These are phyloP conservation scores for Suhomyces canberraensis DNA, from an alignment of 805 yeast species.

Conservation along the genomic window DNA sequence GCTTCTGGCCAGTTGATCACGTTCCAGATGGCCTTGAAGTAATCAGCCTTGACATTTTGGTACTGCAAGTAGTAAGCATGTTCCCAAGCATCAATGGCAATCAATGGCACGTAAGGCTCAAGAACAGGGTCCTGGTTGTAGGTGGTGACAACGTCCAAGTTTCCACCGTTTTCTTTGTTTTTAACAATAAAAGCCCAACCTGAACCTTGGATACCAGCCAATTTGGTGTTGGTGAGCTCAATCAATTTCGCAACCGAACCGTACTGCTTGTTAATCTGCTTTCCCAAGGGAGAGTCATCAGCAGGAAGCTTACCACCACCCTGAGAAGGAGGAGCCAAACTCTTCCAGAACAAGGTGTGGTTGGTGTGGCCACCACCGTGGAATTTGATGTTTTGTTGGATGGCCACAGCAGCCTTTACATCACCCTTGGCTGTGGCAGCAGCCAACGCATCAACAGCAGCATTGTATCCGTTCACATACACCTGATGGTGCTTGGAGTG, in stretches of 20 bases:
- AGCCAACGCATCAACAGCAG: conserved; percentile 40
- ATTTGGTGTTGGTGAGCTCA: conserved; percentile 37
- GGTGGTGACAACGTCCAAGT: conserved; percentile 43
- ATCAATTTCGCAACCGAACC: conserved; percentile 46
- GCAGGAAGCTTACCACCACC: conserved; percentile 37
- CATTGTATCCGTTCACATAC: conserved; percentile 46
- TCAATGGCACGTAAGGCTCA: conserved; percentile 41
- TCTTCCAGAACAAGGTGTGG: conserved; percentile 50
- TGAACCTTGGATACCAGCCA: conserved; percentile 50
- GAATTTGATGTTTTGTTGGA: conserved; percentile 46
- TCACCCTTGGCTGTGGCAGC: conserved; percentile 37
- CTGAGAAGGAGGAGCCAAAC: conserved; percentile 41
- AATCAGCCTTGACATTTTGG: conserved; percentile 49
- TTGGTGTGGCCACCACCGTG: conserved; percentile 52
- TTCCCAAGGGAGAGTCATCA: conserved; percentile 31
- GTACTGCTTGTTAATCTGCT: conserved; percentile 37
- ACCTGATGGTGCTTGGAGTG: conserved; percentile 51
- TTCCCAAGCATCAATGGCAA: conserved; percentile 55
- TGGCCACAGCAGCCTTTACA: conserved; percentile 38
- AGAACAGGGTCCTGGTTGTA: conserved; percentile 48
- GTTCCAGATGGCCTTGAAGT: conserved; percentile 49
- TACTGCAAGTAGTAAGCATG: conserved; percentile 53
- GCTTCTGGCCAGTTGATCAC: conserved; percentile 52
- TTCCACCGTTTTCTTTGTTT: conserved; percentile 42
- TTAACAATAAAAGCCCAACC: conserved; percentile 54